Evolutionary conservation across 2,329 filamentous ascomycete species (phyloP).

Genomic region (Didymella glomerata): DNA sequence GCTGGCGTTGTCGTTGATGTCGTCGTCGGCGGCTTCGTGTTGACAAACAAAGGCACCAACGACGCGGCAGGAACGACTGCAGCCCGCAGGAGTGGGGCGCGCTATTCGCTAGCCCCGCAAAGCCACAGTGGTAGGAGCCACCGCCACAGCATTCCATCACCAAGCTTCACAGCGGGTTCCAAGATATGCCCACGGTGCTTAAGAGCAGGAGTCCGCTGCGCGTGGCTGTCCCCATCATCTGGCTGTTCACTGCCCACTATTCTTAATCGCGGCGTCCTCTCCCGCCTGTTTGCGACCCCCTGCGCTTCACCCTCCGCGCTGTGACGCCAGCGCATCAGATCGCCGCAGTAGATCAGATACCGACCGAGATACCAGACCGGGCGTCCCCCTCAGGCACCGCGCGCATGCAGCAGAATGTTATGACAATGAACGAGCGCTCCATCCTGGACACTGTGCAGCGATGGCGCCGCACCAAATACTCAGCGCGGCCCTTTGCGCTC

Average conservation of each 20-base stretch:
- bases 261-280: neutral
- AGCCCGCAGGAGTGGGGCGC: conserved; percentile 2
- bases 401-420: conserved; percentile 21
- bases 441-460: conserved; percentile 31
- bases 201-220: conserved; percentile 5
- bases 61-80: conserved; percentile 10
- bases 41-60: conserved; percentile 29
- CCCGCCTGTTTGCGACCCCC: conserved; percentile 14
- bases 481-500: conserved; percentile 49
- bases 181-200: conserved; percentile 16
- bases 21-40: conserved; percentile 30
- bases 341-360: conserved; percentile 2
- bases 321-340: conserved; percentile 22
- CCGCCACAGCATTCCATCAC: conserved; percentile 6
- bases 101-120: neutral
- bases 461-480: conserved; percentile 45
- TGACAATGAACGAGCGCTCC: conserved; percentile 38
- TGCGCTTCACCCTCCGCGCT: conserved; percentile 29
- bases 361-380: conserved; percentile 1
- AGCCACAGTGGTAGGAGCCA: neutral
- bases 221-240: conserved; percentile 2
- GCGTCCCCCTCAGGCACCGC: conserved; percentile 4
- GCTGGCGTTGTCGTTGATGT: conserved; percentile 22
- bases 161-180: conserved; percentile 13
- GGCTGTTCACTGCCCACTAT: neutral